Evolutionary conservation across 179 eudicot genomes (phyloP), one percentile per base, ranked within the genome.

Genomic region (Silene noctiflora): DNA sequence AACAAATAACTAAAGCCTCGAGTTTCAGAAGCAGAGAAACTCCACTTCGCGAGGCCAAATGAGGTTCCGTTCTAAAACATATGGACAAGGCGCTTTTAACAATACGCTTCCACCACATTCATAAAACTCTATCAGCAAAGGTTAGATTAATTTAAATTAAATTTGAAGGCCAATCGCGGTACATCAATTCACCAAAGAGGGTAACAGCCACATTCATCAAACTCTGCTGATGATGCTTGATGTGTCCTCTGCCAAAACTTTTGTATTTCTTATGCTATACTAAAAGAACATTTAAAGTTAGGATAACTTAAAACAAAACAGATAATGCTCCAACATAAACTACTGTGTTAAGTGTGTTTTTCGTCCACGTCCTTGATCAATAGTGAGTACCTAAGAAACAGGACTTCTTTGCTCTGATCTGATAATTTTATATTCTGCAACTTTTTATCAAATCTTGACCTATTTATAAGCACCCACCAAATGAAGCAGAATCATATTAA

Each of bases 391-490:
- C 58, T 25, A 62, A 51, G 17, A 79, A 69, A 81, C 71, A 73
- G 9, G 39, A 67, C 62, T 58, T 69, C 60, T 64, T 78, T 35
- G 75, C 73, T 71, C 72, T 60, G 68, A 51, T 71, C 72, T 60
- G 68, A 51, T 21, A 60, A 66, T 67, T 81, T 77, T 73, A 73
- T 69, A 77, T 44, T 68, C 25, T 33, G 44, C 69, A 70, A 22
- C 79, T 70, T 70, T 66, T 61, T 44, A 33, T 65, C 75, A 77
- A 6, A 31, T 11, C 61, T 27, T 67, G 3, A 24, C 7, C 56
- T 82, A 87, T 85, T 73, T 85, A 82, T 82, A 76, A 81, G 78
- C 78, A 85, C n/a, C 81, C 70, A 73, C 64, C 27, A 79, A 76
- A 74, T 69, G 55, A 74, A 67, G 39, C 80, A 9, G 61, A 17